phyloP scores from a whole-genome alignment of 2,329 filamentous ascomycete genomes.

The Arthrobotrys musiformis region DNA sequence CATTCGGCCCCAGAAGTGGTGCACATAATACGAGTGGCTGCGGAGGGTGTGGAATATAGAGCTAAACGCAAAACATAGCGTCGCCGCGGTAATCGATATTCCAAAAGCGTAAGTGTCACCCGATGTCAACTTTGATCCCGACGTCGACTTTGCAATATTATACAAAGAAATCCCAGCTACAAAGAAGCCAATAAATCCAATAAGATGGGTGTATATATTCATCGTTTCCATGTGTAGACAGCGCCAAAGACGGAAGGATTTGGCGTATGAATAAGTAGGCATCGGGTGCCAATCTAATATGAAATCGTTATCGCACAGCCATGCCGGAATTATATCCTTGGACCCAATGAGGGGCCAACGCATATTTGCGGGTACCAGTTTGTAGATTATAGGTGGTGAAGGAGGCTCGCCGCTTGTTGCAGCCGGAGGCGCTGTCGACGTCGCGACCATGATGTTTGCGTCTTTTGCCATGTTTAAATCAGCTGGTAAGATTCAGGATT shows the following conservation, averaged over 20 bases:
- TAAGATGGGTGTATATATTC: slow-evolving; percentile 29
- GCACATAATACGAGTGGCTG: slow-evolving; percentile 60
- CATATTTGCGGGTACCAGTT: background rate
- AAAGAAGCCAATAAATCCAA: slow-evolving; percentile 13
- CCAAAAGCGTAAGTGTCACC: slow-evolving; percentile 34
- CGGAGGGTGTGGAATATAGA: slow-evolving; percentile 60
- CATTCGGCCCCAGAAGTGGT: slow-evolving; percentile 60
- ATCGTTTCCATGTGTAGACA: slow-evolving; percentile 32
- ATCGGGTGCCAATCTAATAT: slow-evolving; percentile 57
- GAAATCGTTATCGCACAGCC: slow-evolving; percentile 59
- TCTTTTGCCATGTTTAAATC: slow-evolving; percentile 9
- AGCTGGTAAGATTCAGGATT: background rate
- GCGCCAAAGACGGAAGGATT: slow-evolving; percentile 41
- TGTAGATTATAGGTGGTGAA: background rate
- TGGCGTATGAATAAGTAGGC: slow-evolving; percentile 59
- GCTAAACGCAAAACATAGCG: slow-evolving; percentile 56
- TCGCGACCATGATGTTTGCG: background rate
- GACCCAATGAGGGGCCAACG: slow-evolving; percentile 58
- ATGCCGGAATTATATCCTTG: slow-evolving; percentile 59
- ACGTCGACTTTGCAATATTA: background rate
- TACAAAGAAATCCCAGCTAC: background rate
- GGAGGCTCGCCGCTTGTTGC: background rate
- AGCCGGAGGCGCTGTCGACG: background rate
- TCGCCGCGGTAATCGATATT: slow-evolving; percentile 15
- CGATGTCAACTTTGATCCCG: background rate